Conservation (phyloP, 257 asterid species). For the Salvia splendens region DNA sequence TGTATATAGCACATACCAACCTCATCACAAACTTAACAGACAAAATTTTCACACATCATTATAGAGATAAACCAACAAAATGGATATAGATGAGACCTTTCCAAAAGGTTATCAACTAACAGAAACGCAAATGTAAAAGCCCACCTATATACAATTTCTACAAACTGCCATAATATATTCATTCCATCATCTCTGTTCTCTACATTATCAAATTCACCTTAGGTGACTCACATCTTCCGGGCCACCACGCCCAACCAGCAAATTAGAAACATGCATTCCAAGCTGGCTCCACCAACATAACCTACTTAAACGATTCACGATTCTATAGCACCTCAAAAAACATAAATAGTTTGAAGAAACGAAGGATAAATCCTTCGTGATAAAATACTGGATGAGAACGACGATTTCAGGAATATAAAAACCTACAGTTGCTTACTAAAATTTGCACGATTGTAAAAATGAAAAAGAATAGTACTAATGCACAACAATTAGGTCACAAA, state of each 20-base stretch:
- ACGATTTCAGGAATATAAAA: background rate
- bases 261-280: constrained; percentile 1
- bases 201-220: background rate
- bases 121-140: background rate
- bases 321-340: background rate
- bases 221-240: background rate
- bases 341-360: background rate
- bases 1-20: background rate
- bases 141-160: background rate
- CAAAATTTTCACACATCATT: background rate
- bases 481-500: background rate
- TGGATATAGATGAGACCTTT: background rate
- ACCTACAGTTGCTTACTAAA: constrained; percentile 2
- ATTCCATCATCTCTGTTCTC: background rate
- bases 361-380: background rate
- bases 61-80: background rate
- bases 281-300: background rate
- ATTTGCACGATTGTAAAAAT: background rate
- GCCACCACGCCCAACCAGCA: constrained; percentile 12
- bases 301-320: background rate
- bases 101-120: background rate
- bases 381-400: constrained; percentile 19
- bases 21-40: background rate
- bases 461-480: too few species aligned
- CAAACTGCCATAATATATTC: background rate